Percentiles rank a stretch among this genome's conserved stretches.
Conservation (phyloP, 331 rosid genomes). For the Spiraea crenata region DNA sequence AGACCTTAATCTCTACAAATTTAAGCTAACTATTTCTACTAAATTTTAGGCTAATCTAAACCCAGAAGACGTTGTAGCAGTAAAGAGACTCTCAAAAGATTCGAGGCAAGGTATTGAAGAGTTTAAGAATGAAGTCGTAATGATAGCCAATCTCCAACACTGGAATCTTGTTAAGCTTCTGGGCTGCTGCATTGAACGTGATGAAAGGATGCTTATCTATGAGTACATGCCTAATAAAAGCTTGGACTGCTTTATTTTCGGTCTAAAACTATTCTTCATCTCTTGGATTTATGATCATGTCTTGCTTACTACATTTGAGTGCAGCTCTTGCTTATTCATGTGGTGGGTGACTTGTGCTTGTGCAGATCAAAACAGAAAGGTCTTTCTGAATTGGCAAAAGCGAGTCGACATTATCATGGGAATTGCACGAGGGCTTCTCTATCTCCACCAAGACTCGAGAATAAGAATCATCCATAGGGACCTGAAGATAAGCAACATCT, state of each 20-base stretch:
- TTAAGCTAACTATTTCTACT: background rate
- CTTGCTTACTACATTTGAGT: no score
- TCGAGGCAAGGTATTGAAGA: conserved; percentile 23
- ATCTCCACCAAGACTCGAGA: conserved; percentile 45
- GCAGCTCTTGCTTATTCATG: no score
- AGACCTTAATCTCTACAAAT: background rate
- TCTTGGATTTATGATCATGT: background rate
- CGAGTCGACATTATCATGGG: conserved; percentile 20
- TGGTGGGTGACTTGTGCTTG: background rate
- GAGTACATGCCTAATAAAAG: conserved; percentile 11
- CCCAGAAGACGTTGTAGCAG: conserved; percentile 19
- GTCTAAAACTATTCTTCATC: background rate
- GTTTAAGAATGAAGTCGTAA: conserved; percentile 25
- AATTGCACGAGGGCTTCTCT: conserved; percentile 46
- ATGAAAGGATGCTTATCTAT: conserved; percentile 11
- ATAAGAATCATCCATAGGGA: conserved; percentile 34
- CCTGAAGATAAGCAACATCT: conserved; percentile 18
- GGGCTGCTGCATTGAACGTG: conserved; percentile 24
- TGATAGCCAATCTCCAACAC: conserved; percentile 54
- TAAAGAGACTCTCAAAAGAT: conserved; percentile 25
- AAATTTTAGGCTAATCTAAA: conserved; percentile 12
- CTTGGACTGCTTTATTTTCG: conserved; percentile 17
- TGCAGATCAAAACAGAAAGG: conserved; percentile 18
- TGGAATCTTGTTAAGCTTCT: conserved; percentile 44
- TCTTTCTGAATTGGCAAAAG: conserved; percentile 9